A percentile compares a stretch with the other conserved stretches of the same genome.
These are phyloP conservation scores for Rugonectria rugulosa DNA, from an alignment of 2,329 filamentous ascomycete genomes.

Conservation along the genomic window DNA sequence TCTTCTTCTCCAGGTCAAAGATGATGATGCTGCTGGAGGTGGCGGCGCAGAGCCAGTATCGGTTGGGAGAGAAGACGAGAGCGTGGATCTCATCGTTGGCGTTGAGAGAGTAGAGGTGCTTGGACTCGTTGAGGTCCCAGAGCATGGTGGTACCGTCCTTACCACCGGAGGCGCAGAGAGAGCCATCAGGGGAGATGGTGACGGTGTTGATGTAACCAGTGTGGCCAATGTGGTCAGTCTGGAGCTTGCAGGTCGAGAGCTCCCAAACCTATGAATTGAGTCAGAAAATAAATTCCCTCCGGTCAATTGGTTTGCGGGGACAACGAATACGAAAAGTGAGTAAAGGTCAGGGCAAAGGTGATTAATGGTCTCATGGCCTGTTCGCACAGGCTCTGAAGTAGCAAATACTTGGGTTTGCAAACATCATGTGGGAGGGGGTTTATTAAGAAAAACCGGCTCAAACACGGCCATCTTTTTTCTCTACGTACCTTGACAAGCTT, in stretches of 20 bases:
- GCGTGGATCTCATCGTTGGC: constrained; percentile 99
- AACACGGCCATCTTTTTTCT: neutral
- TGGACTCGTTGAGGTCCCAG: constrained; percentile 99
- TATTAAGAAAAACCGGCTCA: neutral
- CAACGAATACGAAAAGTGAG: constrained; percentile 22
- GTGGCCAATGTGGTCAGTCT: constrained; percentile 99
- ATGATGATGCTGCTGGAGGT: constrained; percentile 99
- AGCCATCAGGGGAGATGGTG: constrained; percentile 99
- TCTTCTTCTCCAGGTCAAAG: constrained; percentile 99
- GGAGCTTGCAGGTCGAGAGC: constrained; percentile 98
- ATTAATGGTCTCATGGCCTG: constrained; percentile 94
- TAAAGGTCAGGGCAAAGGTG: constrained; percentile 84
- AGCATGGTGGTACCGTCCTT: constrained; percentile 99
- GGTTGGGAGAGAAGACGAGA: constrained; percentile 99
- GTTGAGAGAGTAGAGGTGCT: constrained; percentile 99
- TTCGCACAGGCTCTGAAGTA: constrained; percentile 95
- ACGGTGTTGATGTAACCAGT: constrained; percentile 99
- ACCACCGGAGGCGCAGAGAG: constrained; percentile 97
- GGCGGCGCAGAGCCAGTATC: constrained; percentile 99
- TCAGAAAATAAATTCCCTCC: constrained; percentile 14
- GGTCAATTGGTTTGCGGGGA: neutral
- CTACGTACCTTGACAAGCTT: constrained; percentile 98
- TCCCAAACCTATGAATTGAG: constrained; percentile 83
- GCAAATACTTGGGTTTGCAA: constrained; percentile 97
- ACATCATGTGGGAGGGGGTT: constrained; percentile 75